Base-by-base conservation (phyloP, 441 rosid genomes). In the Melastoma candidum region DNA sequence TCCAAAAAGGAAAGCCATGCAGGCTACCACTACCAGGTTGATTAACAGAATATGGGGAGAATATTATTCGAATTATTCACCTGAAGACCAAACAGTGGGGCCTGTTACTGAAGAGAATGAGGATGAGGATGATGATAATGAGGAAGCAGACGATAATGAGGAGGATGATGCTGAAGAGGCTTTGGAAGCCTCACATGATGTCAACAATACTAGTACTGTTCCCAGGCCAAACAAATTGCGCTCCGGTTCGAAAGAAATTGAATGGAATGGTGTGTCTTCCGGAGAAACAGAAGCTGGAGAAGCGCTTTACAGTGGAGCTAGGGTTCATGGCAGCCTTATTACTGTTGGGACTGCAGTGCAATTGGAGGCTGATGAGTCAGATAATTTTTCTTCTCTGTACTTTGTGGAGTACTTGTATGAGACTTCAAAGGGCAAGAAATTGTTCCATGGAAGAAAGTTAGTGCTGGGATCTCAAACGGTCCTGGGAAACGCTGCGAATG, bases 1-100 rank as follows among this genome's bases (percentile, higher is more conserved):
- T 46, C 84, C 93, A 32, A 85, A 71, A 61, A 80, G 78, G 63
- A 78, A 82, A 54, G 88, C 65, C 13, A 87, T 87, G 95, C 86
- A 69, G 60, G 95, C 95, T 7, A 87, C 98, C 26, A 80, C 96
- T 51, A 90, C 95, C 36, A 73, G 72, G 57, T 64, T 87, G 29
- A 76, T 92, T 61, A 85, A 84, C 65, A 80, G 85, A 61, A 77
- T 88, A 25, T 92, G 98, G 98, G 94, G 89, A 0, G 92, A 85
- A 53, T 84, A 61, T 71, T 92, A 79, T 68, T 83, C 92, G 12
- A 80, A 76, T 63, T 77, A 82, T 73, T 65, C 67, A 12, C 87
- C 85, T 11, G 94, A 92, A 60, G 81, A 75, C 59, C 11, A 68
- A 51, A 63, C 71, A 60, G 86, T 69, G 60, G 92, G 48, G 51